phyloP scores from a whole-genome alignment of 495 filamentous ascomycete genomes.

The Podospora appendiculata region DNA sequence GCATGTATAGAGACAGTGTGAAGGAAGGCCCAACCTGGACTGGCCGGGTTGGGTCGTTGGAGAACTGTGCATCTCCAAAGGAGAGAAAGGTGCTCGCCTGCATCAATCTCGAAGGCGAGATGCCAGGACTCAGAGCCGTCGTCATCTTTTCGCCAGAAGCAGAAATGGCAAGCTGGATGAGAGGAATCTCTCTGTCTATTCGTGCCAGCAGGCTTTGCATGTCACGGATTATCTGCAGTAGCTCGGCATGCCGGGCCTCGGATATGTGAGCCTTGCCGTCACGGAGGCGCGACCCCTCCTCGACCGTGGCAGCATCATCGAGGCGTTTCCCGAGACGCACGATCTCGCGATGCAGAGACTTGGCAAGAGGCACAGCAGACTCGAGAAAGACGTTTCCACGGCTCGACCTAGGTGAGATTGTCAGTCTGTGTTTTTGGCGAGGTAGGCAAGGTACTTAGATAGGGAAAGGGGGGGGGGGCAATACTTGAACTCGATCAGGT shows the following conservation, averaged over 20 bases:
- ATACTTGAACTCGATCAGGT: conserved; percentile 88
- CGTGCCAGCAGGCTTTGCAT: conserved; percentile 67
- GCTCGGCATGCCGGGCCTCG: conserved; percentile 42
- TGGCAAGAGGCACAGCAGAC: conserved; percentile 78
- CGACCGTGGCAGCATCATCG: conserved; percentile 57
- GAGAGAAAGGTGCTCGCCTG: conserved; percentile 93
- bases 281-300: conserved; percentile 49
- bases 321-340: conserved; percentile 74
- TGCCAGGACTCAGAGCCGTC: conserved; percentile 66
- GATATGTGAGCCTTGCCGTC: conserved; percentile 27
- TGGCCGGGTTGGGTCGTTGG: conserved; percentile 49
- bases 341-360: conserved; percentile 81
- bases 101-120: conserved; percentile 84
- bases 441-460: neutral
- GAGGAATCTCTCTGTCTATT: conserved; percentile 89
- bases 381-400: conserved; percentile 94
- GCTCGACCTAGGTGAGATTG: conserved; percentile 51
- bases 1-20: conserved; percentile 90
- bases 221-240: conserved; percentile 63
- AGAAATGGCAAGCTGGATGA: conserved; percentile 92
- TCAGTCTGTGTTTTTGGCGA: conserved; percentile 5
- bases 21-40: conserved; percentile 88
- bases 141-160: conserved; percentile 86
- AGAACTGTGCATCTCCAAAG: conserved; percentile 80
- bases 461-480: neutral